phyloP scores from a whole-genome alignment of 768 basidiomycete species.

The Leccinellum luteum region DNA sequence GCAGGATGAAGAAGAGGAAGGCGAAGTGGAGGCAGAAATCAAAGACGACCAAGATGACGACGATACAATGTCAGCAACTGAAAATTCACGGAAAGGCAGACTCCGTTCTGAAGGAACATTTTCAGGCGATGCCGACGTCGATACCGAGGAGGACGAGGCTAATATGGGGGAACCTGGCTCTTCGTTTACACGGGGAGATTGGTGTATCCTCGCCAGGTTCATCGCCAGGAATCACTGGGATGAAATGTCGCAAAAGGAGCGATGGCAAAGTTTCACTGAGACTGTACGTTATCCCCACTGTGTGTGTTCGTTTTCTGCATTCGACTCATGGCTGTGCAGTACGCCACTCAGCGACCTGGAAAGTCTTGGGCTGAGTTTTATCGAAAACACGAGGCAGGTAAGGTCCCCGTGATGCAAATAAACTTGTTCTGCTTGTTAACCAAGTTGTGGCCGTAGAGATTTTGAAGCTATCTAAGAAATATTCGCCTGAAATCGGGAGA shows the following conservation, averaged over 20 bases:
- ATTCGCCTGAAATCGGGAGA: conserved; percentile 14
- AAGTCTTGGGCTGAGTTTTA: conserved; percentile 66
- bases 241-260: conserved; percentile 39
- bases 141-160: conserved; percentile 29
- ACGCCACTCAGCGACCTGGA: conserved; percentile 43
- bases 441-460: conserved; percentile 15
- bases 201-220: conserved; percentile 57
- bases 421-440: conserved; percentile 5
- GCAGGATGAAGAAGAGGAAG: conserved; percentile 35
- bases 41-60: conserved; percentile 20
- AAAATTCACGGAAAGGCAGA: conserved; percentile 17
- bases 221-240: conserved; percentile 51
- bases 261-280: conserved; percentile 54
- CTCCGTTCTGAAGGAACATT: conserved; percentile 20
- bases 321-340: conserved; percentile 34
- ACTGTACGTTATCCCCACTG: conserved; percentile 37
- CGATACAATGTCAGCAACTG: conserved; percentile 18
- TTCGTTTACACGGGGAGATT: conserved; percentile 59
- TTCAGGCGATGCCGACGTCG: conserved; percentile 17
- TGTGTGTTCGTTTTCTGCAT: not conserved
- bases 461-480: conserved; percentile 26
- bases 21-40: conserved; percentile 26
- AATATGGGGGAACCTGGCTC: conserved; percentile 53
- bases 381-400: conserved; percentile 50
- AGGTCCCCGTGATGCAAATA: conserved; percentile 14